Conservation (phyloP, 2,329 filamentous ascomycete species). For the Colletotrichum cereale region DNA sequence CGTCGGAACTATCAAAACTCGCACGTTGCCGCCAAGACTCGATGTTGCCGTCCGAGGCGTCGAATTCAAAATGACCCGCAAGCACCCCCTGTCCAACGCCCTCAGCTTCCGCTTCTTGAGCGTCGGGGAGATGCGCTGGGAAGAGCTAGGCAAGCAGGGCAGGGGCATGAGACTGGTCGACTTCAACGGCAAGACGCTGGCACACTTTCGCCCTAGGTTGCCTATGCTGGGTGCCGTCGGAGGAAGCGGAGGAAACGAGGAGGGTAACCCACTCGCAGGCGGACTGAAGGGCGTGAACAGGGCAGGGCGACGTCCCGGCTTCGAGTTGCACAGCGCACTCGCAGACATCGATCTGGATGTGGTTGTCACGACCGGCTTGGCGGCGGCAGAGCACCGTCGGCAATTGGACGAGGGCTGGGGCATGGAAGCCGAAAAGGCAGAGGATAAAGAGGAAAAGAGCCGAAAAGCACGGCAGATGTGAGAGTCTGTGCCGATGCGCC, state of each 20-base stretch:
- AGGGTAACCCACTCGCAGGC: not conserved
- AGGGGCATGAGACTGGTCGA: conserved; percentile 36
- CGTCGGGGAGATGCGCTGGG: conserved; percentile 35
- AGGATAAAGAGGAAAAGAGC: not conserved
- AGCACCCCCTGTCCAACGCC: conserved; percentile 24
- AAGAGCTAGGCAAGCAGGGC: conserved; percentile 13
- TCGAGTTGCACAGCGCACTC: conserved; percentile 32
- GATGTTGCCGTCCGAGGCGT: conserved; percentile 34
- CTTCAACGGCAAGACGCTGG: conserved; percentile 30
- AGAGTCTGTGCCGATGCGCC: not conserved
- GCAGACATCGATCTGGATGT: conserved; percentile 38
- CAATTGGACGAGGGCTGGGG: conserved; percentile 35
- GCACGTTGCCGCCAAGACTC: conserved; percentile 30
- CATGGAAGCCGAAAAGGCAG: not conserved
- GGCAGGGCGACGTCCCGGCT: conserved; percentile 22
- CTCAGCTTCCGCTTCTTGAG: conserved; percentile 35
- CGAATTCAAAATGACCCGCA: conserved; percentile 32
- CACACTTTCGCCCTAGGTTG: conserved; percentile 28
- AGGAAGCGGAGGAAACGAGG: not conserved
- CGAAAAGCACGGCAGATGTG: not conserved
- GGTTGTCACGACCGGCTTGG: conserved; percentile 37
- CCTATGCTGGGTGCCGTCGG: not conserved
- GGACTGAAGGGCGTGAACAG: not conserved
- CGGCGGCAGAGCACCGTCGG: conserved; percentile 38
- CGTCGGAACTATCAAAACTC: conserved; percentile 27